Evolutionary conservation across 768 basidiomycete genomes (phyloP), one percentile per base, ranked within the genome.

Genomic region (Sutorius australiensis): DNA sequence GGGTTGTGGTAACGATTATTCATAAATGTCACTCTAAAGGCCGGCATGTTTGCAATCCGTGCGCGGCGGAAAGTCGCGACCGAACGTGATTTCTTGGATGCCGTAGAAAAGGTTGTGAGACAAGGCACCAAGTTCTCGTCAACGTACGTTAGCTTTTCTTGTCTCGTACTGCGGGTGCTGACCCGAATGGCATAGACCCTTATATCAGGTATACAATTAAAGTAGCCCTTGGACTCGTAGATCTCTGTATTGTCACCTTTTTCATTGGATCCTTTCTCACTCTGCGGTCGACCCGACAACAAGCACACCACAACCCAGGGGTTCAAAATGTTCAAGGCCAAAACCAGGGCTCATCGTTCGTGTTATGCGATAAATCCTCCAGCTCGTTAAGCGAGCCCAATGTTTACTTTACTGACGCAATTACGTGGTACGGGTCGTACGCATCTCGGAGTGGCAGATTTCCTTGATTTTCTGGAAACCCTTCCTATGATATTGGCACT

Each of bases 11-110:
- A 91, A 93, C 17, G 92, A 94, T 89, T 95, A 90, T 72, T 87
- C 88, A 21, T 5, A 95, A 94, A 65, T 48, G 83, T 87, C 31
- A 75, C 87, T 31, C 21, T 11, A n/a, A 57, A 91, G 88, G 97
- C 97, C 44, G 97, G 97, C n/a, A 98, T 99, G 97, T 99, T 95
- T 73, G 95, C 97, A 2, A 99, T 99, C 66, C 89, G 97, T 54
- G 90, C 92, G 41, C 80, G 97, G 61, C 80, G 97, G 72, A 98
- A 98, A 71, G 93, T 98, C 1, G 94, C 95, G 1, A 93, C 93
- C 6, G 97, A 99, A 68, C 87, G 92, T 50, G 97, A 99, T 72
- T 99, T 98, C 75, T 75, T 99, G 67, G 94, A 97, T 59, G 89
- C 94, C 11, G 95, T 99, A 3, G 97, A 99, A 77, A 98, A 98